phyloP scores from a whole-genome alignment of 768 basidiomycete species.

The Phlegmacium glaucopus region DNA sequence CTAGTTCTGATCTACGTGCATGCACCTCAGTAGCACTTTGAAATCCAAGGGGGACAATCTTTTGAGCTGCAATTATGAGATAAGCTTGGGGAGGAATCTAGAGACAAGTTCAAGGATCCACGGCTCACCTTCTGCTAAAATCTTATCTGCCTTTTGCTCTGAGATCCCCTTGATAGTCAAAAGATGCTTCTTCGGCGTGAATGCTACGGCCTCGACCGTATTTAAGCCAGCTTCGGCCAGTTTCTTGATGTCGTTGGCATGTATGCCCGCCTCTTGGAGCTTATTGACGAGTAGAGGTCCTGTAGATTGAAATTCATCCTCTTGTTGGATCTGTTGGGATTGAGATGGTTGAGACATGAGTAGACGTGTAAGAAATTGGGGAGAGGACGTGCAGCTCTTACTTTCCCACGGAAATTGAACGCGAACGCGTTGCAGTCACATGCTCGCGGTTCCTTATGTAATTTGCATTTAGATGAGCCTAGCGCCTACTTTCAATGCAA shows the following conservation, averaged over 20 bases:
- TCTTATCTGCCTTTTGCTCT: slow-evolving; percentile 96
- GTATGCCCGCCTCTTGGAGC: slow-evolving; percentile 85
- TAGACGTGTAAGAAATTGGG: slow-evolving; percentile 4
- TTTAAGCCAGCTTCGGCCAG: slow-evolving; percentile 87
- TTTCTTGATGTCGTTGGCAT: slow-evolving; percentile 91
- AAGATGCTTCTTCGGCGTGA: slow-evolving; percentile 92
- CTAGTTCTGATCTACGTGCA: slow-evolving; percentile 88
- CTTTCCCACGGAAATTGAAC: slow-evolving; percentile 25
- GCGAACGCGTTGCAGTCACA: slow-evolving; percentile 26
- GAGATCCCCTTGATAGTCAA: slow-evolving; percentile 94
- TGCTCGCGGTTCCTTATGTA: slow-evolving; percentile 19
- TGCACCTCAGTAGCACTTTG: slow-evolving; percentile 98
- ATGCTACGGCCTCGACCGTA: slow-evolving; percentile 94
- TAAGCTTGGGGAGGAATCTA: slow-evolving; percentile 5
- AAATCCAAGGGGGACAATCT: slow-evolving; percentile 96
- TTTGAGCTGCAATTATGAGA: slow-evolving; percentile 58
- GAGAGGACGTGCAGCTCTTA: slow-evolving; percentile 5
- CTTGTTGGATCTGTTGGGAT: slow-evolving; percentile 40
- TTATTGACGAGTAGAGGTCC: slow-evolving; percentile 87
- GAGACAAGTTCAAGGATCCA: background rate
- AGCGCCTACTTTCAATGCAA: background rate
- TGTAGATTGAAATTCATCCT: slow-evolving; percentile 55
- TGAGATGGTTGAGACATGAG: slow-evolving; percentile 59
- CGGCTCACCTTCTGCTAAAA: slow-evolving; percentile 79
- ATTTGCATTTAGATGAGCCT: background rate